Percentiles rank a stretch among this genome's conserved stretches.
These are phyloP conservation scores for Pichia sp. DNA, from an alignment of 1,139 yeast species.

Conservation along the genomic window DNA sequence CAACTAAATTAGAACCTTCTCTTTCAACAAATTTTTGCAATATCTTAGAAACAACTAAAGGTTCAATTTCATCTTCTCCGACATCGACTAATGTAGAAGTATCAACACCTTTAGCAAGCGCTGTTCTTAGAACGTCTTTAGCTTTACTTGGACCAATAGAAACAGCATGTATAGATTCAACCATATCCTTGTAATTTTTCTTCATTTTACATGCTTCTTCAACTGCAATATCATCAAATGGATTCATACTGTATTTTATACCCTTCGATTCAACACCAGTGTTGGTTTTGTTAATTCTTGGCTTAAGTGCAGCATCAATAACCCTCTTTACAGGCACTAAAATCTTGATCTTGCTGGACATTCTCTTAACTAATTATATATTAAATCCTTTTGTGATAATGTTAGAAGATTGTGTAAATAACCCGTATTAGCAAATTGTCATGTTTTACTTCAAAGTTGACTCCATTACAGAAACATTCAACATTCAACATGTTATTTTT, in stretches of 20 bases:
- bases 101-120: conserved; percentile 94
- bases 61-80: conserved; percentile 68
- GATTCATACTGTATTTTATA: conserved; percentile 89
- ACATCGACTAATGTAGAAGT: conserved; percentile 76
- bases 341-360: conserved; percentile 44
- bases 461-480: background rate
- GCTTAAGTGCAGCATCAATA: conserved; percentile 88
- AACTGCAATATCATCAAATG: conserved; percentile 93
- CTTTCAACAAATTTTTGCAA: conserved; percentile 67
- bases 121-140: conserved; percentile 82
- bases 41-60: conserved; percentile 85
- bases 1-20: conserved; percentile 67
- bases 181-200: conserved; percentile 62
- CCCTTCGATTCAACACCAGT: conserved; percentile 89
- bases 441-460: background rate
- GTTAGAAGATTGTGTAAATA: too few species aligned
- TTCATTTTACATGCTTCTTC: conserved; percentile 86
- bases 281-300: conserved; percentile 81
- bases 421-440: too few species aligned
- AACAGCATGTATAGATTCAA: conserved; percentile 83
- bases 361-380: background rate
- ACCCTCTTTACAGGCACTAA: conserved; percentile 94
- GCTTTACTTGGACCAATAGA: conserved; percentile 86
- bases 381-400: too few species aligned
- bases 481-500: too few species aligned